Conservation (phyloP, 1,284 basidiomycete species). For the Coniferiporia sulphurascens region DNA sequence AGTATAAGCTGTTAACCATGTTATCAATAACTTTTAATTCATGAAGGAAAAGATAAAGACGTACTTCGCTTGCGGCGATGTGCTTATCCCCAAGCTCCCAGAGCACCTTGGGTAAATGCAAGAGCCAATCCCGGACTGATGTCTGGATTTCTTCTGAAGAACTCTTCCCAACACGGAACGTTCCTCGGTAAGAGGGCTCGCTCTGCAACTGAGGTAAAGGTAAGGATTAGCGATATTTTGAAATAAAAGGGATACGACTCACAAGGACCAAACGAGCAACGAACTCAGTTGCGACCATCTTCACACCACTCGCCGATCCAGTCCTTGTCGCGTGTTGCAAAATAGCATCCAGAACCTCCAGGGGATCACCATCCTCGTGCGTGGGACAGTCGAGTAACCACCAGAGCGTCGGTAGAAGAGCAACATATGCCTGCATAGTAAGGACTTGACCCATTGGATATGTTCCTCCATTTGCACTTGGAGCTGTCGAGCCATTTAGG, state of each 20-base stretch:
- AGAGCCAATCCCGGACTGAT: slow-evolving; percentile 56
- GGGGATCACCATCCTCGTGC: slow-evolving; percentile 25
- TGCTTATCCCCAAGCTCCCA: slow-evolving; percentile 77
- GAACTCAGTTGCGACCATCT: slow-evolving; percentile 67
- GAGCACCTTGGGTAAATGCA: slow-evolving; percentile 67
- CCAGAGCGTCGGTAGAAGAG: slow-evolving; percentile 83
- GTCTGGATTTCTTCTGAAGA: slow-evolving; percentile 28
- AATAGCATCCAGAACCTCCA: slow-evolving; percentile 43
- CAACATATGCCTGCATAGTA: slow-evolving; percentile 56
- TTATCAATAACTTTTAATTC: slow-evolving; percentile 8
- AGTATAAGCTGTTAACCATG: slow-evolving; percentile 45
- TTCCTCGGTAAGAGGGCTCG: slow-evolving; percentile 48
- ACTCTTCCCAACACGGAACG: slow-evolving; percentile 37
- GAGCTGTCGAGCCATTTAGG: slow-evolving; percentile 44
- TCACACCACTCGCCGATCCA: slow-evolving; percentile 55
- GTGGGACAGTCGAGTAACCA: slow-evolving; percentile 51
- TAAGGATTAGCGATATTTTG: slow-evolving; percentile 2
- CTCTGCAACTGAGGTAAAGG: slow-evolving; percentile 50
- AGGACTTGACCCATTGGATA: slow-evolving; percentile 42
- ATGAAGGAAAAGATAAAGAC: slow-evolving; percentile 23
- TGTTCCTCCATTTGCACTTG: slow-evolving; percentile 33
- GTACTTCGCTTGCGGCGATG: slow-evolving; percentile 51
- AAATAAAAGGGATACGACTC: slow-evolving; percentile 25
- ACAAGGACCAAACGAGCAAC: slow-evolving; percentile 65
- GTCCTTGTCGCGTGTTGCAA: slow-evolving; percentile 56